These are phyloP conservation scores for Dothistroma septosporum DNA, from an alignment of 2,329 filamentous ascomycete genomes.

Conservation along the genomic window DNA sequence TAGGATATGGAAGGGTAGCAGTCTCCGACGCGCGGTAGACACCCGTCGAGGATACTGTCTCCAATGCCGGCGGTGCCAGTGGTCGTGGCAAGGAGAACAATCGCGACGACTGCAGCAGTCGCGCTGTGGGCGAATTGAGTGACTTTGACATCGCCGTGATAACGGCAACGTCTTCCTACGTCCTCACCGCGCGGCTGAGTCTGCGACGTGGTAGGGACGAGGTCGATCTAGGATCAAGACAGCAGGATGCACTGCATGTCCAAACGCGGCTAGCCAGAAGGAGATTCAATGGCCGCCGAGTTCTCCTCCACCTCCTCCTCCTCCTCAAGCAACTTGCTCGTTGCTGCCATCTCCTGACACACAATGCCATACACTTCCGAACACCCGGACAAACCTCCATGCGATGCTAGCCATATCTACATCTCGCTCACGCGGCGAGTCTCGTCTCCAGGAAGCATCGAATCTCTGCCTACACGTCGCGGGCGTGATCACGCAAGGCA, in stretches of 20 bases:
- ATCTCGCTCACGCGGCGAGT: too few species aligned
- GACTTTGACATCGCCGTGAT: constrained; percentile 34
- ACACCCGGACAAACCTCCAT: neutral
- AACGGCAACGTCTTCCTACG: neutral
- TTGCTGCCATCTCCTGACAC: neutral
- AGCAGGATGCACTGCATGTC: neutral
- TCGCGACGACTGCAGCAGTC: constrained; percentile 77
- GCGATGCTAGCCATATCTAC: too few species aligned
- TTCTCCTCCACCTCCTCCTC: neutral
- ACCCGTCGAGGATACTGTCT: constrained; percentile 45
- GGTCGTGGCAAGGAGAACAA: constrained; percentile 82
- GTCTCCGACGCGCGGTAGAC: constrained; percentile 57
- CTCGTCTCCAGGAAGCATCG: neutral
- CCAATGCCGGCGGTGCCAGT: constrained; percentile 57
- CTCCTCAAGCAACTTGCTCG: too few species aligned
- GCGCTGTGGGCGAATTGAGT: constrained; percentile 55
- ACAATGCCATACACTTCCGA: neutral
- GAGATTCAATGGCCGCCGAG: neutral
- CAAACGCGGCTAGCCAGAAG: neutral
- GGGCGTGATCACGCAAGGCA: neutral
- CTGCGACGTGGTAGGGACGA: neutral
- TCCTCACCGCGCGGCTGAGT: neutral
- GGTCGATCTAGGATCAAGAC: neutral
- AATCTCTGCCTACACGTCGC: too few species aligned
- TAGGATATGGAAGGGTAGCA: constrained; percentile 74